Evolutionary conservation across 306 rosid species (phyloP), one percentile per base, ranked within the genome.

Genomic region (Macrotyloma uniflorum): DNA sequence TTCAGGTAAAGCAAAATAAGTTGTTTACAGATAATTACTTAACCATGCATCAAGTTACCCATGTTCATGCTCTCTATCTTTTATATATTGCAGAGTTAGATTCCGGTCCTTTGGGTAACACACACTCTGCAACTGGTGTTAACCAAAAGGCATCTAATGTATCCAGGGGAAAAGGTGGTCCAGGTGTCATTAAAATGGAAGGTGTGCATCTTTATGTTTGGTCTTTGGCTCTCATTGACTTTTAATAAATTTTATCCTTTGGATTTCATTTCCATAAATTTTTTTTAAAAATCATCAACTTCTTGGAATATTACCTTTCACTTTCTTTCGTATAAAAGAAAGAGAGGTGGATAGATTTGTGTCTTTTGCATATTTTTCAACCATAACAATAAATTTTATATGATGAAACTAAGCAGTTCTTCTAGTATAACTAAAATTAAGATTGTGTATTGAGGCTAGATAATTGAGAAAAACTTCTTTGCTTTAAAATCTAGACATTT

Each of bases 121-220:
- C 80, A 36, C 87, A 67, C 66, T 40, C 83, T 76, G 87, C 84
- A 22, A 74, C 87, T 45, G 83, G 84, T 49, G 82, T 85, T 83
- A 93, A 91, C 79, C 86, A 82, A 80, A 95, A 90, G 85, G 91
- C 91, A 15, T 89, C 97, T 66, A 85, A 87, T 71, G 80, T 62
- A 19, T 63, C 70, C 49, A 89, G 87, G 40, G 89, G 91, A 57
- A 92, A 92, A 88, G 94, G 88, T 77, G 86, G 87, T 58, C 88
- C 81, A 45, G 88, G 84, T 46, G 61, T 91, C 16, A 26, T 88
- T 80, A 92, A 92, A 88, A 74, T 87, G 78, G 98, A 96, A 93
- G 98, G 98, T 95, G 38, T 46, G 78, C 62, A 76, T 70, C 23
- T 73, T 53, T 75, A 53, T 33, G 13, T 76, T 22, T 76, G 51